Conservation (phyloP, 2,329 filamentous ascomycete species). For the Fusarium palustre region DNA sequence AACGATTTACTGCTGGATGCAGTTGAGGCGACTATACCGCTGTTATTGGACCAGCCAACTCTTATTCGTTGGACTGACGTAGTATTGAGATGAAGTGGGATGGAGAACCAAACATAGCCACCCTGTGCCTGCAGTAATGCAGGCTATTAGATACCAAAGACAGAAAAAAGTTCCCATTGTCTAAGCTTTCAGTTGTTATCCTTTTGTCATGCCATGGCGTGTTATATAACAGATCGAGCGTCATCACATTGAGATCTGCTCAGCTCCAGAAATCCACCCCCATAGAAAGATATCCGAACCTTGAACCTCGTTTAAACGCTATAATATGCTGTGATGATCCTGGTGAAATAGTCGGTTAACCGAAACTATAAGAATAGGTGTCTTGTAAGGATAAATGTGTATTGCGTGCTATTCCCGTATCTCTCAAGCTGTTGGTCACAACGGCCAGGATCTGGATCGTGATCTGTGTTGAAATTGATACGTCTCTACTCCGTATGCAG, state of each 20-base stretch:
- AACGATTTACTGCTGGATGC: neutral
- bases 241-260: neutral
- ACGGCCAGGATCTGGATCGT: neutral
- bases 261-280: neutral
- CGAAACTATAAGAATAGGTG: neutral
- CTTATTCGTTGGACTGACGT: neutral
- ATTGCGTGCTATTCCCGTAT: neutral
- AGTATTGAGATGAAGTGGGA: conserved; percentile 8
- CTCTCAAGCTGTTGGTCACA: neutral
- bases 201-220: neutral
- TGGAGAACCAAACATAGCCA: conserved; percentile 5
- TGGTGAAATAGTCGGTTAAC: neutral
- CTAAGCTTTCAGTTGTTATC: neutral
- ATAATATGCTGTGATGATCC: neutral
- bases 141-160: conserved; percentile 36
- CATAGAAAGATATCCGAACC: neutral
- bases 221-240: neutral
- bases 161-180: conserved; percentile 12
- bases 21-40: neutral
- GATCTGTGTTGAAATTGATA: neutral
- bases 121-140: conserved; percentile 20
- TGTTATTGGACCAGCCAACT: neutral
- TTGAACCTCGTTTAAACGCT: neutral
- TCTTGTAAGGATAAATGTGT: neutral
- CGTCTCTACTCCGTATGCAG: neutral